Evolutionary conservation across 1,284 basidiomycete species (phyloP), one percentile per base, ranked within the genome.

Genomic region (Boletellus deceptivus): DNA sequence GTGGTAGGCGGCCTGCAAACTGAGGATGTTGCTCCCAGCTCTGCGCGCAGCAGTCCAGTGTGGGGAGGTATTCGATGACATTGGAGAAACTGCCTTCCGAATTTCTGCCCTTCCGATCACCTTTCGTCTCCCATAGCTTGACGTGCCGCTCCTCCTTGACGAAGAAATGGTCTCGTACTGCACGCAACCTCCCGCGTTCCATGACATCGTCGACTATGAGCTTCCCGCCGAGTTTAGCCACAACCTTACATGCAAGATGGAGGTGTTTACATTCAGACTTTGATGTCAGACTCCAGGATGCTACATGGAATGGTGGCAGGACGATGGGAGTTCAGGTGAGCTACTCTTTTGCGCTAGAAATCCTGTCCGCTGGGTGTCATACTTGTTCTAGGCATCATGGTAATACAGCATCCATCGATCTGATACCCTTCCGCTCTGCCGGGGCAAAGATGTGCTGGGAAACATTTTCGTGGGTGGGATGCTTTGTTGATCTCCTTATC

Each of bases 301-400:
- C 18, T 29, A 51, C 25, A 37, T 51, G 31, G 50, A 51, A 29
- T 51, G 50, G 50, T 51, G 45, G 50, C 50, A 51, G 17, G 29
- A 43, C 22, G 8, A 10, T n/a, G 45, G 16, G 25, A 18, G 22
- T 38, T 46, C 40, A 48, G 50, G 50, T 51, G 11, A 40, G 35
- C n/a, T 35, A 50, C 16, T 41, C 8, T 13, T 33, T 16, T 7
- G 20, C 17, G 31, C 25, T 18, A 13, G n/a, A n/a, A 6, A 24
- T 33, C 22, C 10, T 3, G 8, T 6, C 9, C 7, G n/a, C 20
- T 47, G 22, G 40, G 3, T 25, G 13, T n/a, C 18, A 34, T 14
- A 17, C 29, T 3, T 33, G 29, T 22, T 33, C n/a, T 8, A 47
- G 46, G 46, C 16, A 29, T 47, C 10, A 39, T 9, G 18, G 24